Evolutionary conservation across 1,139 yeast genomes (phyloP).

Genomic region (Candida tunisiensis): DNA sequence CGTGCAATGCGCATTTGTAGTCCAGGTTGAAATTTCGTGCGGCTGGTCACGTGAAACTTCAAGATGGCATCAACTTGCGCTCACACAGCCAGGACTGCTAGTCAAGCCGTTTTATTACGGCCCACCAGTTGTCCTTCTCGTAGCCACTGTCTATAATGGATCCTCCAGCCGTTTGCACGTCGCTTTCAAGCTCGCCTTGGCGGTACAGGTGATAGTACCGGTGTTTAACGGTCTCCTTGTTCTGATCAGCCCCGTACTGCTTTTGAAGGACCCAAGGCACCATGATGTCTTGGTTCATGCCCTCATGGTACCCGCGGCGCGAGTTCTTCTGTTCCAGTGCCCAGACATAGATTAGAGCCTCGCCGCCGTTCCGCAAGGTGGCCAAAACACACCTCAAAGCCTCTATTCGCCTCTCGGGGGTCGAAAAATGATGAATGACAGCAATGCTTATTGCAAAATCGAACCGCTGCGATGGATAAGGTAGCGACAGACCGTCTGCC

Average conservation of each 20-base stretch:
- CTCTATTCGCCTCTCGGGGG: slow-evolving; percentile 54
- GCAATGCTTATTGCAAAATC: slow-evolving; percentile 95
- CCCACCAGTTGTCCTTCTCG: slow-evolving; percentile 95
- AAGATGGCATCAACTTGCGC: too few species aligned
- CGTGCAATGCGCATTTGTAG: not conserved
- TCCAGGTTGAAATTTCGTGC: too few species aligned
- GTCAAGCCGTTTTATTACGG: slow-evolving; percentile 22
- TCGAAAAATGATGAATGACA: slow-evolving; percentile 91
- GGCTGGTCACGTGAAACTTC: too few species aligned
- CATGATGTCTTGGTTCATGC: slow-evolving; percentile 82
- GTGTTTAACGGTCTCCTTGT: slow-evolving; percentile 9
- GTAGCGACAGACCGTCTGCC: slow-evolving; percentile 62
- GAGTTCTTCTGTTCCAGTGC: slow-evolving; percentile 84
- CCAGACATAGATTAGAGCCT: slow-evolving; percentile 81
- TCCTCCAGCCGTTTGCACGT: slow-evolving; percentile 56
- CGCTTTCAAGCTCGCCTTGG: slow-evolving; percentile 63
- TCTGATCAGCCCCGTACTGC: slow-evolving; percentile 7
- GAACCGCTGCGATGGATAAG: slow-evolving; percentile 41
- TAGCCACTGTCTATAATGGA: slow-evolving; percentile 56
- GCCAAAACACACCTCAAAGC: slow-evolving; percentile 57
- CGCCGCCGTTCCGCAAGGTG: slow-evolving; percentile 42
- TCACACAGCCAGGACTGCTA: too few species aligned
- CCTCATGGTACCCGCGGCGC: slow-evolving; percentile 74
- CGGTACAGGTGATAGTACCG: slow-evolving; percentile 79
- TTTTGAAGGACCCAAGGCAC: slow-evolving; percentile 85